A percentile compares a stretch with the other conserved stretches of the same genome.
phyloP scores from a whole-genome alignment of 495 filamentous ascomycete genomes.

The Penicillium cinerascens region DNA sequence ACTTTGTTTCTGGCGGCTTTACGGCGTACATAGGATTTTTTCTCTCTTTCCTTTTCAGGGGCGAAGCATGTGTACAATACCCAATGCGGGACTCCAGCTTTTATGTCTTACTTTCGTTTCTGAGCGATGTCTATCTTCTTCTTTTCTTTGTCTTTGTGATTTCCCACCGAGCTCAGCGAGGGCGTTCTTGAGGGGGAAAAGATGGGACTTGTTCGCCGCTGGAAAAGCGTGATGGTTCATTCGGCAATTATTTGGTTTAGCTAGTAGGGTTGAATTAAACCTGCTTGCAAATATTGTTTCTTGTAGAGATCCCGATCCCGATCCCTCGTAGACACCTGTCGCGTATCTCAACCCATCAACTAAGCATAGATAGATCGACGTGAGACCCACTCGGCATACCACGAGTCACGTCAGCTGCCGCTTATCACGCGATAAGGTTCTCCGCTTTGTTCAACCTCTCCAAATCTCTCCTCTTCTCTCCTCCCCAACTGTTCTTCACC shows the following conservation, averaged over 20 bases:
- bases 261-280: background rate
- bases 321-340: no score
- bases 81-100: constrained; percentile 17
- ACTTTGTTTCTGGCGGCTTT: constrained; percentile 9
- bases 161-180: constrained; percentile 28
- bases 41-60: constrained; percentile 11
- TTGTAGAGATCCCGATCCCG: background rate
- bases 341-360: no score
- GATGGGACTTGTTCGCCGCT: constrained; percentile 15
- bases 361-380: background rate
- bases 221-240: constrained; percentile 3
- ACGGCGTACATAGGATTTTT: constrained; percentile 21
- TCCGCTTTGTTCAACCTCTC: constrained; percentile 18
- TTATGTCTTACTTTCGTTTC: constrained; percentile 6
- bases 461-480: constrained; percentile 6
- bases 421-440: constrained; percentile 16
- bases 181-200: constrained; percentile 34
- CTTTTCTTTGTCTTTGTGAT: constrained; percentile 15
- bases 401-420: constrained; percentile 17
- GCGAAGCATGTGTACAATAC: constrained; percentile 27
- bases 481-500: background rate
- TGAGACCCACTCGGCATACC: constrained; percentile 1
- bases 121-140: constrained; percentile 2
- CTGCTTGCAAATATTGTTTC: constrained; percentile 2
- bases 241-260: background rate